Evolutionary conservation across 805 yeast genomes (phyloP).

Genomic region (Saturnispora diversa): DNA sequence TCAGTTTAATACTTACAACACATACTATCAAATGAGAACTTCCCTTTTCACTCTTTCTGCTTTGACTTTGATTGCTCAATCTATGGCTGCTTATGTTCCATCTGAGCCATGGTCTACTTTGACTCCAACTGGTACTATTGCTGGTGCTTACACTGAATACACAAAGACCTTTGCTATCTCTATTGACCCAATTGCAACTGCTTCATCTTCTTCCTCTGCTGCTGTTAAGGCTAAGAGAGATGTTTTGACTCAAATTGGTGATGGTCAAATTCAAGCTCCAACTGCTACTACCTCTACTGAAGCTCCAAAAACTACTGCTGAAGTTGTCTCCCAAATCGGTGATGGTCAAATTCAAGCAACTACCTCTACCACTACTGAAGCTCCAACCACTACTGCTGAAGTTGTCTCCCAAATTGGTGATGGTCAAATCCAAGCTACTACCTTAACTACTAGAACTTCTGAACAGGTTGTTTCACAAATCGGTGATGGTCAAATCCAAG

Average conservation of each 20-base stretch:
- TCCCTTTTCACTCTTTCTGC: conserved; percentile 26
- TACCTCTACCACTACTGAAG: conserved; percentile 29
- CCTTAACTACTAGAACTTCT: conserved; percentile 24
- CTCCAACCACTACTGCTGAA: conserved; percentile 23
- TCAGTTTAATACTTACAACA: conserved; percentile 1
- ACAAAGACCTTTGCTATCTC: conserved; percentile 62
- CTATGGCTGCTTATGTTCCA: conserved; percentile 56
- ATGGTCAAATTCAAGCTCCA: conserved; percentile 53
- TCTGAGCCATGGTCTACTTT: conserved; percentile 63
- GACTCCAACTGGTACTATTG: conserved; percentile 49
- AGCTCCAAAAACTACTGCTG: conserved; percentile 11
- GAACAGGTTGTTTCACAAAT: conserved; percentile 32
- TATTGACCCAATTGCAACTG: conserved; percentile 41
- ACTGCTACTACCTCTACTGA: conserved; percentile 32
- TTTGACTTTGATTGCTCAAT: conserved; percentile 36
- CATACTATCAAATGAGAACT: conserved; percentile 13
- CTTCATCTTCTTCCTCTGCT: conserved; percentile 12
- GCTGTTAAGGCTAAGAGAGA: conserved; percentile 21
- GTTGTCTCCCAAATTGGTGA: no score
- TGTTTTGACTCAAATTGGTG: conserved; percentile 37
- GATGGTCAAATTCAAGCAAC: conserved; percentile 30
- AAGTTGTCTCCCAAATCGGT: conserved; percentile 36
- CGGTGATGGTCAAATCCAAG: conserved; percentile 22
- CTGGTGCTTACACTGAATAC: conserved; percentile 46
- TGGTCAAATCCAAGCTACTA: conserved; percentile 36